phyloP scores from a whole-genome alignment of 495 filamentous ascomycete genomes.

The Durotheca rogersii region DNA sequence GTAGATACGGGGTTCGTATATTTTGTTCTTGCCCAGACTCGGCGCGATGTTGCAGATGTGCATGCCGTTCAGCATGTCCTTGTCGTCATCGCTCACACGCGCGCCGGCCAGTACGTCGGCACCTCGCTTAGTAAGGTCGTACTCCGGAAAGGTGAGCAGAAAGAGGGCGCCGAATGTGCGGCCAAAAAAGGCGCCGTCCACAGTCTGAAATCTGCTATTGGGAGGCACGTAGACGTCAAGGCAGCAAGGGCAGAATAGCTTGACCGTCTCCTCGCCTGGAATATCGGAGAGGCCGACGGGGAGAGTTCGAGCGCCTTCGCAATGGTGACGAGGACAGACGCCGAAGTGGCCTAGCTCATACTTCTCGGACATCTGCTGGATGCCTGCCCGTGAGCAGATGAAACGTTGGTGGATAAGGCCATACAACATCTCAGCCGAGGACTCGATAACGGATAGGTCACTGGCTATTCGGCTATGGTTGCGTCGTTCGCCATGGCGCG shows the following conservation, averaged over 20 bases:
- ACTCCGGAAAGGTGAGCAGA: conserved; percentile 96
- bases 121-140: conserved; percentile 67
- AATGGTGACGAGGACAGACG: conserved; percentile 85
- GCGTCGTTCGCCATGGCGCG: conserved; percentile 61
- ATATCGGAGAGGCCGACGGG: conserved; percentile 92
- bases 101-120: conserved; percentile 44
- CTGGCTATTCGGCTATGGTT: conserved; percentile 84
- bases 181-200: conserved; percentile 98
- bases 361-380: conserved; percentile 98
- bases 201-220: conserved; percentile 93
- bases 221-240: conserved; percentile 96
- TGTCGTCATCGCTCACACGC: conserved; percentile 44
- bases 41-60: conserved; percentile 80
- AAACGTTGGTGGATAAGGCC: conserved; percentile 97
- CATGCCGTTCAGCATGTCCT: conserved; percentile 76
- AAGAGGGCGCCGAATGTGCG: conserved; percentile 92
- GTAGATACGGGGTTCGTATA: conserved; percentile 96
- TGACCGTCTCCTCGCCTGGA: conserved; percentile 95
- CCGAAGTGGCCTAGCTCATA: conserved; percentile 96
- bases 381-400: conserved; percentile 94
- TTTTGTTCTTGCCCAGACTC: conserved; percentile 75
- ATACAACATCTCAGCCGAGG: conserved; percentile 94
- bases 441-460: conserved; percentile 92
- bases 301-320: conserved; percentile 81
- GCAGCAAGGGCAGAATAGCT: conserved; percentile 95